phyloP scores from a whole-genome alignment of 2,329 filamentous ascomycete species.

The Xylaria sp. region DNA sequence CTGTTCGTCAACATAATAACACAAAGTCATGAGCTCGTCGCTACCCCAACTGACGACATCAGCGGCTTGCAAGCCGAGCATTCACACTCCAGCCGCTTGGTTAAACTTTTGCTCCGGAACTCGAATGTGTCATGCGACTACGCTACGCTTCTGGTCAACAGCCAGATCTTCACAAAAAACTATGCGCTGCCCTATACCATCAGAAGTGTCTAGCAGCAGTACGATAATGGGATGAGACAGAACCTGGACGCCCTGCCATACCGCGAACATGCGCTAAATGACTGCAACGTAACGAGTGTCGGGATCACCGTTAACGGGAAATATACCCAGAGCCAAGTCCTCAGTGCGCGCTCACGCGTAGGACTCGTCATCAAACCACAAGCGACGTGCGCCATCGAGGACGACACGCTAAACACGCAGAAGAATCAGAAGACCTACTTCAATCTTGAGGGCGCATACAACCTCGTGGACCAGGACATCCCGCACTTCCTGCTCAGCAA shows the following conservation, averaged over 20 bases:
- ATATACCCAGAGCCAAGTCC: conserved; percentile 16
- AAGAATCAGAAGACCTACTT: conserved; percentile 25
- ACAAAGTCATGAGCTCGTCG: conserved; percentile 26
- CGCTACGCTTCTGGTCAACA: conserved; percentile 26
- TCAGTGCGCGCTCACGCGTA: conserved; percentile 24
- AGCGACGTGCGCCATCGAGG: conserved; percentile 28
- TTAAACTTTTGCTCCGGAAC: background rate
- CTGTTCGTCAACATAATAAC: conserved; percentile 30
- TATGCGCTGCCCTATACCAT: conserved; percentile 33
- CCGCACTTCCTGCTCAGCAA: conserved; percentile 32
- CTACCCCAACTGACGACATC: conserved; percentile 14
- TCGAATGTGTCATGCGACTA: conserved; percentile 11
- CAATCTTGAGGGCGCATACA: conserved; percentile 24
- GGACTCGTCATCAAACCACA: conserved; percentile 17
- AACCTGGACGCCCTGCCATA: conserved; percentile 29
- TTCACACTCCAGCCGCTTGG: background rate
- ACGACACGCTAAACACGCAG: background rate
- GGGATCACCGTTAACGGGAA: conserved; percentile 21
- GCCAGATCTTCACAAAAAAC: conserved; percentile 33
- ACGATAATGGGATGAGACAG: conserved; percentile 2
- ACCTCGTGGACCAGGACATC: conserved; percentile 26
- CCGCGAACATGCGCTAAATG: conserved; percentile 14
- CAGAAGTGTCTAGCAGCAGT: conserved; percentile 20
- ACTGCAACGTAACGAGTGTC: conserved; percentile 33
- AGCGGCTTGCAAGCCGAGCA: background rate